Evolutionary conservation across 345 rosid genomes (phyloP), one percentile per base, ranked within the genome.

Genomic region (Erucastrum elatum): DNA sequence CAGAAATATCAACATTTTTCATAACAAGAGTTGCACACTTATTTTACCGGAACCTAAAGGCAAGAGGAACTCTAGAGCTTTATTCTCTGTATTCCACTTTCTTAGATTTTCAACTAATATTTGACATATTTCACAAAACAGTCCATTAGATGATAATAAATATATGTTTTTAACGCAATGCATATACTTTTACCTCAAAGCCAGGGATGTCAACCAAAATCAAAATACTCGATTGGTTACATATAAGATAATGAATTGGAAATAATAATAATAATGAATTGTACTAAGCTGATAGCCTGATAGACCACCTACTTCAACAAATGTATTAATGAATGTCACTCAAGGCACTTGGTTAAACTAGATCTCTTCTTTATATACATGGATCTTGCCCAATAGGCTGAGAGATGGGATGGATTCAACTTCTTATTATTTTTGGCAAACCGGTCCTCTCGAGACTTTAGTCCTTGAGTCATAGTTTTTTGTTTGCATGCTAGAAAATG

Each of bases 11-110:
- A 21, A 21, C 21, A 21, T 21, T 21, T 21, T 21, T 21, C 21
- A 21, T 21, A 67, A 46, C 11, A 68, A 79, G 82, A 67, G 65
- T 66, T 25, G 66, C 74, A 59, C 73, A 78, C 81, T 72, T 78
- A 66, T 21, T 21, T 21, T 21, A 78, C 10, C 37, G 33, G 31
- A 71, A 55, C 33, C 76, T 55, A 37, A 71, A 64, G 66, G 59
- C 27, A 77, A 46, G n/a, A n/a, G 2, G 30, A 72, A 27, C 72
- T 78, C 68, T 66, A 66, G 46, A 72, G 46, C 63, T 66, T 65
- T 44, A n/a, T 41, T 41, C 49, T 41, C 37, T 1, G n/a, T 29
- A n/a, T 16, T 15, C 70, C 5, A 16, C 8, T 15, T 35, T 70
- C 55, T 55, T 9, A 17, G 0, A 69, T 4, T 63, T 46, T 44